Base-by-base conservation (phyloP, 129 eudicot genomes). In the Kitagawia praeruptora region DNA sequence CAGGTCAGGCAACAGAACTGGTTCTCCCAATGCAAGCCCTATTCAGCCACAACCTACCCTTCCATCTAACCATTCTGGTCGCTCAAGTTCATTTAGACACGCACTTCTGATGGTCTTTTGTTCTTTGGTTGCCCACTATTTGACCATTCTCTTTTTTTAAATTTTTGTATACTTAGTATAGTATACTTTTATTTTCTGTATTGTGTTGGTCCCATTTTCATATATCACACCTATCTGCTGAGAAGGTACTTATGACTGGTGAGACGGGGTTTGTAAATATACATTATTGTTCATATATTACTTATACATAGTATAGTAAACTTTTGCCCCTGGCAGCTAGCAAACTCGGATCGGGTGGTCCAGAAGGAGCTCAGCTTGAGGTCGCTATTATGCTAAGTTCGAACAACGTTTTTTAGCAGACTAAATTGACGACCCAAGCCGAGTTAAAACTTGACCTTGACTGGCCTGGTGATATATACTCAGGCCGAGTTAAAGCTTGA, bases 81-180 rank as follows among this genome's bases (percentile, higher is more conserved):
- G 63, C 70, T 64, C 77, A 74, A 75, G 11, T 78, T 83, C 79
- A 44, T 70, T 78, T 18, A 45, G 85, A 0, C 81, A 56, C 81
- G 58, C 79, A 8, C 47, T 84, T 70, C 31, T 82, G 27, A 54
- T 83, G 69, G 72, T 85, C 45, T 6, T 88, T 16, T 56, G 82
- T 80, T 86, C 85, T 53, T 18, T 88, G 61, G 63, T 87, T 81
- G 49, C 77, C 87, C 80, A 81, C 71, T 75, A 63, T 78, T 85
- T 84, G 58, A 54, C 85, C 83, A 79, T 81, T 83, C 82, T 85
- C 77, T 81, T 70, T 9, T 72, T 21, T 10, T 85, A 61, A 70
- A 73, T 63, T 73, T 16, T 25, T 74, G 18, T 56, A 25, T 47
- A 75, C 40, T 14, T 14, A 12, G 37, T 75, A n/a, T 46, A 44